These are phyloP conservation scores for Globisporangium spinosum DNA, from an alignment of 352 stramenopile species.

Conservation along the genomic window DNA sequence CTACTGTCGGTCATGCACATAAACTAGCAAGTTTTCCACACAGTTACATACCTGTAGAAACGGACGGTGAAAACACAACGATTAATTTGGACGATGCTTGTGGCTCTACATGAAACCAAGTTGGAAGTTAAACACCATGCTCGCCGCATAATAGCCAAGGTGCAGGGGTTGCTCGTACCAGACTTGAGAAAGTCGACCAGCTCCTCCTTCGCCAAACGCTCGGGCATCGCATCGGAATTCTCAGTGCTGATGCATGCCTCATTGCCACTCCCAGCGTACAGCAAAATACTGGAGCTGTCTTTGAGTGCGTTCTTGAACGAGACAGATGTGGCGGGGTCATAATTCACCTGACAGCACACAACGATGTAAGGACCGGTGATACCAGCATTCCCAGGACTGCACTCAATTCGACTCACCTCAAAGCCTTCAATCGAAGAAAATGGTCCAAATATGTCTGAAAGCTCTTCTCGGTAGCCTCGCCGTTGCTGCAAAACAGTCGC, in stretches of 20 bases:
- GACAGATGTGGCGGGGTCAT: conserved; percentile 28
- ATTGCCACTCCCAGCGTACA: conserved; percentile 40
- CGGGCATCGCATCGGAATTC: conserved; percentile 30
- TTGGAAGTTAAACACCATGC: not conserved
- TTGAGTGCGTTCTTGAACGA: conserved; percentile 31
- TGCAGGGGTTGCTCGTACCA: conserved; percentile 16
- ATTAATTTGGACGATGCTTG: conserved; percentile 27
- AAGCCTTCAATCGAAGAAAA: conserved; percentile 42
- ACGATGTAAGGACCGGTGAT: not conserved
- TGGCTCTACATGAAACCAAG: conserved; percentile 3
- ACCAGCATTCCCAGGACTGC: not conserved
- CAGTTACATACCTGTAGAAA: conserved; percentile 26
- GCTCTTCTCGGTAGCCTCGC: conserved; percentile 42
- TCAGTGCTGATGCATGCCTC: conserved; percentile 34
- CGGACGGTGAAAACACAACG: conserved; percentile 30
- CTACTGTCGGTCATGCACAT: not conserved
- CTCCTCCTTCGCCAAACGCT: conserved; percentile 27
- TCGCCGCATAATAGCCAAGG: not conserved
- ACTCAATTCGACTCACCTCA: conserved; percentile 24
- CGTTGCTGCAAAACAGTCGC: conserved; percentile 12
- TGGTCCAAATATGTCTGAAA: conserved; percentile 39
- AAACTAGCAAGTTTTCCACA: not conserved
- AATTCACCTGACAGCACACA: conserved; percentile 24
- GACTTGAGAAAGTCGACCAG: conserved; percentile 25
- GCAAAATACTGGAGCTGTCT: conserved; percentile 30